Evolutionary conservation across 2,329 filamentous ascomycete species (phyloP).

Genomic region (Xylaria polymorpha): DNA sequence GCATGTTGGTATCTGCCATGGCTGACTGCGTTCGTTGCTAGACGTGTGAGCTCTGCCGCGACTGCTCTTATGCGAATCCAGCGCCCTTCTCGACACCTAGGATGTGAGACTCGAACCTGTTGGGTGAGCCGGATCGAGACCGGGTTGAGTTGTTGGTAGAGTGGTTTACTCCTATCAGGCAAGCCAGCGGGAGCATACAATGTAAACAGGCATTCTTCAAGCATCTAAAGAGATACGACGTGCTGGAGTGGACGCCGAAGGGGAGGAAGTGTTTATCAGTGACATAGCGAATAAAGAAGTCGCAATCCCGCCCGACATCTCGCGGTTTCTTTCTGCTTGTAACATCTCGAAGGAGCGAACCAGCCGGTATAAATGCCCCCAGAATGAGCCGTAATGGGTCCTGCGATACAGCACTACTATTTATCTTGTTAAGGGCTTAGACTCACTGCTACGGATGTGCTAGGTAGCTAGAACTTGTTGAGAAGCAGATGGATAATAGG

Average conservation of each 20-base stretch:
- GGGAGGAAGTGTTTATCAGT: not conserved
- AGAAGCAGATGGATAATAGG: not conserved
- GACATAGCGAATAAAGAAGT: conserved; percentile 1
- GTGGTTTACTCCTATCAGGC: not conserved
- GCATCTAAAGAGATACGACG: not conserved
- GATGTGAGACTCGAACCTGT: not conserved
- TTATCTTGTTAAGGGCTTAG: not conserved
- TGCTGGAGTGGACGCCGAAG: not conserved
- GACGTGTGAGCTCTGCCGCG: not conserved
- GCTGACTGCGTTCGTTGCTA: not conserved
- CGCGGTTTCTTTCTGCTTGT: not conserved
- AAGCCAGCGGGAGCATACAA: not conserved
- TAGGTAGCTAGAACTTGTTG: not conserved
- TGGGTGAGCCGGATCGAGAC: not conserved
- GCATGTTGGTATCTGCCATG: conserved; percentile 10
- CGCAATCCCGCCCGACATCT: not conserved
- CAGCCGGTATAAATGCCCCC: not conserved
- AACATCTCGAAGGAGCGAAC: not conserved
- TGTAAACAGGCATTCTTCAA: not conserved
- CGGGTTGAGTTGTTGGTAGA: not conserved
- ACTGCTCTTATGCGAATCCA: not conserved
- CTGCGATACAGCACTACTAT: too few species aligned
- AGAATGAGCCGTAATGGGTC: not conserved
- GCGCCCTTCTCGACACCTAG: not conserved
- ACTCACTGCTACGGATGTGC: not conserved